Evolutionary conservation across 352 stramenopile genomes (phyloP).

Genomic region (Plasmopara halstedii): DNA sequence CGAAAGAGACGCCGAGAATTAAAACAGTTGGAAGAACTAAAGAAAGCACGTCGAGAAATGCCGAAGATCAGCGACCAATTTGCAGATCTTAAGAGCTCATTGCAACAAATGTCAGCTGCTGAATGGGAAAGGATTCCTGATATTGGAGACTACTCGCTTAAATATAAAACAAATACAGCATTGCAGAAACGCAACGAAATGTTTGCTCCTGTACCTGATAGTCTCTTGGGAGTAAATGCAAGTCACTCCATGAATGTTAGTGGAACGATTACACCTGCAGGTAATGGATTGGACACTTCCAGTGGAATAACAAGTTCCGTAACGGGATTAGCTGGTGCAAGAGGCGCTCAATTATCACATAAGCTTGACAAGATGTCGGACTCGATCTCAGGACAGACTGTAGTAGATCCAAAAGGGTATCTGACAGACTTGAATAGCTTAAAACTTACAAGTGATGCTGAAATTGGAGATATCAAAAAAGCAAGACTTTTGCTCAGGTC

Average conservation of each 20-base stretch:
- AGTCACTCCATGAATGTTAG: slow-evolving; percentile 23
- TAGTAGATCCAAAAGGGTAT: slow-evolving; percentile 97
- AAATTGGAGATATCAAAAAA: slow-evolving; percentile 99
- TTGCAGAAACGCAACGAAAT: slow-evolving; percentile 90
- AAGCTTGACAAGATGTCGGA: slow-evolving; percentile 97
- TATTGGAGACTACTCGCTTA: slow-evolving; percentile 94
- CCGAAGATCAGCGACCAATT: slow-evolving; percentile 97
- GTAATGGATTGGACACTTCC: slow-evolving; percentile 39
- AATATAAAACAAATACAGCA: slow-evolving; percentile 86
- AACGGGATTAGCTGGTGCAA: slow-evolving; percentile 85
- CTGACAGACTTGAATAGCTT: slow-evolving; percentile 95
- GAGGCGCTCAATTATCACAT: slow-evolving; percentile 91
- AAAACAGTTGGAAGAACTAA: slow-evolving; percentile 76
- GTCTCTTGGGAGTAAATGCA: slow-evolving; percentile 71
- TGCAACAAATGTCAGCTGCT: slow-evolving; percentile 87
- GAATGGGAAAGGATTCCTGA: slow-evolving; percentile 96
- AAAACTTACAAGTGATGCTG: slow-evolving; percentile 89
- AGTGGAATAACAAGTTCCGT: slow-evolving; percentile 66
- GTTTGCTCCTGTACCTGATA: slow-evolving; percentile 94
- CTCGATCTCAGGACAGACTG: slow-evolving; percentile 92
- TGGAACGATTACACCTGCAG: slow-evolving; percentile 47
- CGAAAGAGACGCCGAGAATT: slow-evolving; percentile 87
- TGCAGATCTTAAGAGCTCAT: slow-evolving; percentile 92
- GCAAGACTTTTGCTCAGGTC: slow-evolving; percentile 93
- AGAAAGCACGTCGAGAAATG: slow-evolving; percentile 77